A percentile compares a stretch with the other conserved stretches of the same genome.
phyloP scores from a whole-genome alignment of 2,329 filamentous ascomycete genomes.

The Beauveria scarabaeidicola region DNA sequence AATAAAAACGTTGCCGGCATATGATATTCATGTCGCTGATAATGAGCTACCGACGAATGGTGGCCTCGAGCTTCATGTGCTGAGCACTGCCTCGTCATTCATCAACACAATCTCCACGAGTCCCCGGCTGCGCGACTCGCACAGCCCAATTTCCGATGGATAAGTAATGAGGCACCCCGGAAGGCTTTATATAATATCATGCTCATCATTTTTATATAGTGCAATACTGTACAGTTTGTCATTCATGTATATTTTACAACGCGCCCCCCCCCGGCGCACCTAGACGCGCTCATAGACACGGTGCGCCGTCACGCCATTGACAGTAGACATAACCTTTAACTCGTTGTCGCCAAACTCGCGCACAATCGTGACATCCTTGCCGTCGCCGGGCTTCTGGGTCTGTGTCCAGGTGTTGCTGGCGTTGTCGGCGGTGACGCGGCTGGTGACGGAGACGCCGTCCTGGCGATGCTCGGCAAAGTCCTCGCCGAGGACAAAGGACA shows the following conservation, averaged over 20 bases:
- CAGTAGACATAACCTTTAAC: constrained; percentile 1
- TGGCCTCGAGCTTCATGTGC: neutral
- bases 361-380: constrained; percentile 6
- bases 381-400: constrained; percentile 10
- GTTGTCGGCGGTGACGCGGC: constrained; percentile 2
- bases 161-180: too few relatives aligned
- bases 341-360: constrained; percentile 8
- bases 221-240: constrained; percentile 6
- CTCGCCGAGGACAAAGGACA: constrained; percentile 6
- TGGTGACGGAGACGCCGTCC: constrained; percentile 12
- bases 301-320: neutral
- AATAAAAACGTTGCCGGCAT: neutral
- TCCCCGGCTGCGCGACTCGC: neutral
- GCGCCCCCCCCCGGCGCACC: neutral
- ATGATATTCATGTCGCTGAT: neutral
- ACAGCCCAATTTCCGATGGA: neutral
- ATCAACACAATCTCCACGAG: neutral
- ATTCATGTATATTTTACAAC: neutral
- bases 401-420: constrained; percentile 6
- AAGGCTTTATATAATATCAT: neutral
- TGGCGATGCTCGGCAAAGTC: constrained; percentile 10
- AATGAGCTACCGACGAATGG: neutral
- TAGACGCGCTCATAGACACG: constrained; percentile 9
- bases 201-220: neutral
- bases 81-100: neutral